Base-by-base conservation (phyloP, 2,329 filamentous ascomycete genomes). In the Exophiala lecanii-corni region DNA sequence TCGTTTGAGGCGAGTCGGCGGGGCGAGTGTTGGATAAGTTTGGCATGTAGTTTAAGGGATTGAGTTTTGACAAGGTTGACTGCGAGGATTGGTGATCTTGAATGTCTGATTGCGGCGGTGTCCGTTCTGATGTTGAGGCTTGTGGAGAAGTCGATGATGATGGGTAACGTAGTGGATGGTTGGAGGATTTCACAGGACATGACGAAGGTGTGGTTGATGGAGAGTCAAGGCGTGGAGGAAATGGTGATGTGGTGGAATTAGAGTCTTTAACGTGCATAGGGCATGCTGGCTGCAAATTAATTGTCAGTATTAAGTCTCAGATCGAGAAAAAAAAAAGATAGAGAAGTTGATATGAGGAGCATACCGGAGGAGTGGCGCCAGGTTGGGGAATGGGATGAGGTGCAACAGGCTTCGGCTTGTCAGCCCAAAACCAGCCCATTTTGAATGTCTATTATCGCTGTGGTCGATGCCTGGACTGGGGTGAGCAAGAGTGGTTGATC, bases 11-110 rank as follows among this genome's bases (percentile, higher is more conserved):
- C 2, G 50, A 53, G 50, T 85, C 73, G 0, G 79, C 72, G 2
- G 87, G 81, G 36, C 78, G 84, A 20, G 81, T 76, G 68, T 97
- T 91, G 5, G 89, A 91, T 34, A 97, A 74, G 30, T 78, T 74
- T 64, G 94, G 94, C 91, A 98, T 98, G 73, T 91, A 96, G 71
- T 98, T 98, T 40, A 98, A 75, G 4, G 82, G 82, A 57, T 86
- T 86, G 32, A 85, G 69, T 57, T 76, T 81, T n/a, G 80, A 79
- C 43, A 81, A 68, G 28, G 76, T 75, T 0, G 79, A 78, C 31
- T 67, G 41, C 13, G 16, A 5, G n/a, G n/a, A n/a, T n/a, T n/a
- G n/a, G n/a, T n/a, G n/a, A n/a, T n/a, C n/a, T n/a, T n/a, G n/a
- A n/a, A n/a, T n/a, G 61, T 18, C 58, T 57, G 16, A 50, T 47